phyloP scores from a whole-genome alignment of 108 stramenopile genomes.

The Aureococcus anophagefferens region DNA sequence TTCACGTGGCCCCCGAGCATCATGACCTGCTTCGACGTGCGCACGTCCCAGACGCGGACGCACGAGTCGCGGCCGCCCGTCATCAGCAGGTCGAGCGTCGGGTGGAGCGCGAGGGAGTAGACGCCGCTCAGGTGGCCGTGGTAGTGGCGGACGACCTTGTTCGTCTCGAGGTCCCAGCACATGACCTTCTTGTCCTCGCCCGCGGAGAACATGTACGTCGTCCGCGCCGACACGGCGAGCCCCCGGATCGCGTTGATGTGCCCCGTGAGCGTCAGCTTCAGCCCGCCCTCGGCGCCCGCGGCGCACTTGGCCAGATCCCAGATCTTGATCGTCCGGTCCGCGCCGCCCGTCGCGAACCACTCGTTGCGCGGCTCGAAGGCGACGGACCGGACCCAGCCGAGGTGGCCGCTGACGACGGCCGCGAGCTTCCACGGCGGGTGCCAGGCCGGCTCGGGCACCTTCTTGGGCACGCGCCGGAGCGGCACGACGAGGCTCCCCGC shows the following conservation, averaged over 20 bases:
- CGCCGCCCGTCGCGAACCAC: constrained; percentile 90
- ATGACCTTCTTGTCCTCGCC: constrained; percentile 97
- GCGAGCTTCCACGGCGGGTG: constrained; percentile 94
- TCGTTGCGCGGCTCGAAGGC: constrained; percentile 92
- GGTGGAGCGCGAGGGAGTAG: constrained; percentile 83
- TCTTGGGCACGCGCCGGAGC: constrained; percentile 4
- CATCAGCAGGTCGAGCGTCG: constrained; percentile 90
- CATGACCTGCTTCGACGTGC: constrained; percentile 84
- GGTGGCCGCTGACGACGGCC: constrained; percentile 81
- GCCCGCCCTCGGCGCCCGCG: constrained; percentile 74
- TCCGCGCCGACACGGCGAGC: constrained; percentile 75
- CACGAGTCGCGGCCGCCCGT: constrained; percentile 97
- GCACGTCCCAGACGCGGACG: constrained; percentile 97
- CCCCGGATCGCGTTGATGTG: constrained; percentile 93
- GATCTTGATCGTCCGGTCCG: constrained; percentile 92
- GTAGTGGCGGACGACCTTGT: constrained; percentile 97
- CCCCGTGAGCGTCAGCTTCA: constrained; percentile 92
- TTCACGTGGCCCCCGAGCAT: constrained; percentile 83
- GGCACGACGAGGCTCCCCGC: neutral
- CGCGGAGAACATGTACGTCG: constrained; percentile 92
- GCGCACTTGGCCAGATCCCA: constrained; percentile 93
- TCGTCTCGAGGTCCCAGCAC: constrained; percentile 99
- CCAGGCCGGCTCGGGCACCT: constrained; percentile 88
- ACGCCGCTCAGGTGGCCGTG: constrained; percentile 95
- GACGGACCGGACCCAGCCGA: constrained; percentile 95